These are phyloP conservation scores for Boletus vinaceobasis DNA, from an alignment of 768 basidiomycete genomes.

Conservation along the genomic window DNA sequence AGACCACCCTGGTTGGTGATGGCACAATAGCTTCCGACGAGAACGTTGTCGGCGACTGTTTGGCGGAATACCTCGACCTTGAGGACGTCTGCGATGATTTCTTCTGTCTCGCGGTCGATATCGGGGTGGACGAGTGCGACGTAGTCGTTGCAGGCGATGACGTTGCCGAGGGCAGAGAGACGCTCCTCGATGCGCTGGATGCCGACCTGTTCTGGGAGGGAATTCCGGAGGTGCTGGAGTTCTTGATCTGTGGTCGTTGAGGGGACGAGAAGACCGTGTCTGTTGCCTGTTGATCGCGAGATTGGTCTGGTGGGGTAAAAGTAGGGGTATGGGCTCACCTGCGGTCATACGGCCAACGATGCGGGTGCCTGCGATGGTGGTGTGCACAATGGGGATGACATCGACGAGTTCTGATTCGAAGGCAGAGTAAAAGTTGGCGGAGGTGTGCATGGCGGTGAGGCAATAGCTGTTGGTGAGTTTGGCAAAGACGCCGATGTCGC, in stretches of 20 bases:
- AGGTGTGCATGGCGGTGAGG: constrained; percentile 87
- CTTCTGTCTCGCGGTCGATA: constrained; percentile 96
- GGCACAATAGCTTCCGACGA: constrained; percentile 94
- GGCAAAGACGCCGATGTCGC: constrained; percentile 94
- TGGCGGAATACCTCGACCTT: constrained; percentile 99
- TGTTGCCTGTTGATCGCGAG: constrained; percentile 60
- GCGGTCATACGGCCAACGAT: constrained; percentile 92
- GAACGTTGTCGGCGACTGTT: constrained; percentile 93
- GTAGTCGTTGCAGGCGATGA: constrained; percentile 98
- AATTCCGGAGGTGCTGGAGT: constrained; percentile 94
- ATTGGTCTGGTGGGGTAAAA: not conserved
- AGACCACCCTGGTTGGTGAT: constrained; percentile 97
- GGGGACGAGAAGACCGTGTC: constrained; percentile 95
- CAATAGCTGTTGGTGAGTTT: constrained; percentile 99
- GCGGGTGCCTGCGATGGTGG: constrained; percentile 90
- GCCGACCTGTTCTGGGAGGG: constrained; percentile 87
- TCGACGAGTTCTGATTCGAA: constrained; percentile 94
- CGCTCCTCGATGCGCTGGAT: constrained; percentile 98
- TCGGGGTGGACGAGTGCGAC: constrained; percentile 99
- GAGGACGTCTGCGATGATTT: constrained; percentile 98
- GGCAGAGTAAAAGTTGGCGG: constrained; percentile 96
- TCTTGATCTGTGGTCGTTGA: constrained; percentile 97
- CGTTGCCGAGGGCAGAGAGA: constrained; percentile 94
- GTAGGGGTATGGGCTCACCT: constrained; percentile 41
- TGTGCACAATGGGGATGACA: constrained; percentile 94